Percentiles rank a stretch among this genome's conserved stretches.
phyloP scores from a whole-genome alignment of 805 yeast species.

The Teunomyces tritomae region DNA sequence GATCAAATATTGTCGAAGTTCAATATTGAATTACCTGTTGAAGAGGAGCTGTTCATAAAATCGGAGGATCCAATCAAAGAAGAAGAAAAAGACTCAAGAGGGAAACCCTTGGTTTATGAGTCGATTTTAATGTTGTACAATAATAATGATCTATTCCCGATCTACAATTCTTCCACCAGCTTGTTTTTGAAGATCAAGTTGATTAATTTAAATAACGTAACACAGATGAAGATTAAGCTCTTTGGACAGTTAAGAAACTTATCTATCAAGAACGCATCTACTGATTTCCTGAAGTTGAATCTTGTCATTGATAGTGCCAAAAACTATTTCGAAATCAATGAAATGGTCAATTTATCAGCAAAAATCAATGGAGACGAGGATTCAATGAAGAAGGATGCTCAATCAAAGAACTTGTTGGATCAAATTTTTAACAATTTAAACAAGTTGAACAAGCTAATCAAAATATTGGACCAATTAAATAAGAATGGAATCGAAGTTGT shows the following conservation, averaged over 20 bases:
- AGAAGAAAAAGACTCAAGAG: conserved; percentile 10
- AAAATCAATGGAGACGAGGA: conserved; percentile 16
- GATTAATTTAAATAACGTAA: conserved; percentile 11
- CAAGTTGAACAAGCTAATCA: conserved; percentile 30
- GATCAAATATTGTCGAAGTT: conserved; percentile 6
- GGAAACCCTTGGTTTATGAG: conserved; percentile 17
- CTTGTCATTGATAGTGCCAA: conserved; percentile 19
- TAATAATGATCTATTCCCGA: conserved; percentile 29
- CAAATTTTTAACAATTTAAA: conserved; percentile 28
- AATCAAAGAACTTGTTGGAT: conserved; percentile 16
- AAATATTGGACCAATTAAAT: conserved; percentile 31
- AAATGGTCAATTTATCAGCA: conserved; percentile 25
- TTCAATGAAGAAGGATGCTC: background rate
- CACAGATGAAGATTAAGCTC: conserved; percentile 23
- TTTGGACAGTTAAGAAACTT: conserved; percentile 27
- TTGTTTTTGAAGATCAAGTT: conserved; percentile 31
- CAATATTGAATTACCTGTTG: conserved; percentile 5
- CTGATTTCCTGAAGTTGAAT: conserved; percentile 19
- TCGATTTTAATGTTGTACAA: conserved; percentile 23
- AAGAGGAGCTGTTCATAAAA: background rate
- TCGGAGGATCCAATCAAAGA: conserved; percentile 17
- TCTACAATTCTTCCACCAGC: conserved; percentile 31
- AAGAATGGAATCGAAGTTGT: conserved; percentile 25
- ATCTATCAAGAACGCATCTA: conserved; percentile 16
- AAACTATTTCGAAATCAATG: conserved; percentile 27